Evolutionary conservation across 345 rosid species (phyloP), one percentile per base, ranked within the genome.

Genomic region (Brassica juncea): DNA sequence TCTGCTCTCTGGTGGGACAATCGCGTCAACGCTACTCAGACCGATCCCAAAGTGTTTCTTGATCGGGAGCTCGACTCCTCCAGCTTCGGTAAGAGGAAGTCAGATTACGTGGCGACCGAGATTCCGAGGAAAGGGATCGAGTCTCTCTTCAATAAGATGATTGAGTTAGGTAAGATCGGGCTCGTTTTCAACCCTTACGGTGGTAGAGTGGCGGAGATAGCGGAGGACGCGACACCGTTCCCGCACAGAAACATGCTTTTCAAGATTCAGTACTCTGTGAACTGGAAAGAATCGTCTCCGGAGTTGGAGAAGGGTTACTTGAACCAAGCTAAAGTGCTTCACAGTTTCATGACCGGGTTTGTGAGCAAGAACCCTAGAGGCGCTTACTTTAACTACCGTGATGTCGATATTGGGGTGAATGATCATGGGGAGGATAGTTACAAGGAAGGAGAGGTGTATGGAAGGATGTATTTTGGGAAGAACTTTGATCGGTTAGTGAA

Each of bases 311-410:
- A 52, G 23, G 70, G 78, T 0, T 72, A 34, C 76, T 72, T 85
- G 71, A 63, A 47, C 10, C 76, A 79, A 32, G 70, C 70, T 1
- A 82, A 79, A 12, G 71, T 58, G 34, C 86, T 93, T 35, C 66
- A 88, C 71, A 73, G 83, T 37, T 90, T 52, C 79, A 93, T 84
- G 94, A 87, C 91, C 0, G 81, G 85, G 0, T 85, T 77, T 71
- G 97, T 90, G 59, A 88, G 93, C 6, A 86, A 89, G 80, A 82
- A 89, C 11, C 98, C 98, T 0, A 86, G 97, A 34, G 65, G 79
- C 28, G 81, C 94, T 11, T 92, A 73, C 66, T 58, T 88, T 21
- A 90, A 84, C 49, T 88, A 90, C 44, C 34, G 92, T 11, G 92
- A 90, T 83, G 71, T 90, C 0, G 94, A 90, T 34, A 87, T 90